phyloP scores from a whole-genome alignment of 2,329 filamentous ascomycete species.

The Lecanoromycetidae sp. region DNA sequence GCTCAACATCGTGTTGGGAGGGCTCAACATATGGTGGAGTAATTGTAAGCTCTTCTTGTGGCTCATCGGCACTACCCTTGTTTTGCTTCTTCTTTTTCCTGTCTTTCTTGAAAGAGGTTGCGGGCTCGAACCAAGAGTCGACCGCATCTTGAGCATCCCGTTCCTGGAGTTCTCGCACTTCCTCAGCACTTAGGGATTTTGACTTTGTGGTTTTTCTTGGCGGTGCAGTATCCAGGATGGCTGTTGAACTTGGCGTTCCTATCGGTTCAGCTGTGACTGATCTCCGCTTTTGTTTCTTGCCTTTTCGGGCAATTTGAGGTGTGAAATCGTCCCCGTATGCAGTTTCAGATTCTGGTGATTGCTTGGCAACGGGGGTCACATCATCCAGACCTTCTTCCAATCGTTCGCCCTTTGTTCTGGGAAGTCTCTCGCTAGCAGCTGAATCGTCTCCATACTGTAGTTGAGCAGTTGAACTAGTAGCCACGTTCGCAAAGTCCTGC shows the following conservation, averaged over 20 bases:
- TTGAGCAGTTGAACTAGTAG: too few relatives aligned
- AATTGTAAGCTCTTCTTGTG: neutral
- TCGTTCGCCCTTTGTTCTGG: too few relatives aligned
- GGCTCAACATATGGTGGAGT: too few relatives aligned
- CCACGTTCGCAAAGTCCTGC: neutral
- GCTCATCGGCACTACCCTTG: neutral
- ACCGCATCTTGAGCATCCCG: conserved; percentile 12
- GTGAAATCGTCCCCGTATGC: neutral
- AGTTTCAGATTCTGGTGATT: neutral
- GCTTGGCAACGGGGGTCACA: neutral
- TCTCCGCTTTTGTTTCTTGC: conserved; percentile 19
- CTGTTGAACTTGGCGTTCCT: conserved; percentile 7
- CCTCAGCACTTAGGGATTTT: conserved; percentile 17
- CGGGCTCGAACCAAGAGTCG: conserved; percentile 3
- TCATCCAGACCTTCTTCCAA: too few relatives aligned
- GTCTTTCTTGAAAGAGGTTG: conserved; percentile 8
- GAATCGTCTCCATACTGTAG: too few relatives aligned
- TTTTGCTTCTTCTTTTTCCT: conserved; percentile 16
- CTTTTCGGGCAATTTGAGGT: conserved; percentile 10
- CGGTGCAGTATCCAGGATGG: conserved; percentile 2
- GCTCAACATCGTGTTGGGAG: neutral
- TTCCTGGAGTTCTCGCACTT: conserved; percentile 24
- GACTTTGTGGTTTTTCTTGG: conserved; percentile 2
- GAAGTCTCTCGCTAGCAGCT: too few relatives aligned
- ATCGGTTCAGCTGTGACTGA: conserved; percentile 9